Conservation (phyloP, 805 yeast species). For the Teunomyces pallodes region DNA sequence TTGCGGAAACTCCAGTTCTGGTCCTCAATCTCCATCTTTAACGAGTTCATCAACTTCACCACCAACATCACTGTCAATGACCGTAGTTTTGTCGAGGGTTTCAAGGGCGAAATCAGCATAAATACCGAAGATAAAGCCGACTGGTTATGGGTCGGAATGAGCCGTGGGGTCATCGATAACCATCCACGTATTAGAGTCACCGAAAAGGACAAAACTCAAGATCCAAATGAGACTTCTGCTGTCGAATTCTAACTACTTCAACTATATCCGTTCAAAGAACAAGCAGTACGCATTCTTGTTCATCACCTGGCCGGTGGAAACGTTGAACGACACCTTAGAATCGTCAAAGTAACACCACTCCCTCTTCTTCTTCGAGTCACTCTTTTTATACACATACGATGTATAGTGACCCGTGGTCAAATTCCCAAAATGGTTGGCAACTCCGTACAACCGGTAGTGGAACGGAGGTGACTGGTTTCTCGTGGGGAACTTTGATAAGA, state of each 20-base stretch:
- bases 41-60: conserved; percentile 77
- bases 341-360: conserved; percentile 89
- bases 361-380: conserved; percentile 37
- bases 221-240: background rate
- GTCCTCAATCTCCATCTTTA: conserved; percentile 84
- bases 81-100: conserved; percentile 77
- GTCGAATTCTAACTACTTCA: no score
- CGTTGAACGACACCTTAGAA: conserved; percentile 56
- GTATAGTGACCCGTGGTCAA: conserved; percentile 89
- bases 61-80: conserved; percentile 80
- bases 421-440: conserved; percentile 81
- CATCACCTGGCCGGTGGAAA: conserved; percentile 51
- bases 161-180: conserved; percentile 52
- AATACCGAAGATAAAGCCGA: conserved; percentile 43
- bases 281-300: conserved; percentile 80
- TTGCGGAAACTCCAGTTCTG: conserved; percentile 78
- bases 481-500: conserved; percentile 50
- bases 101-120: conserved; percentile 61
- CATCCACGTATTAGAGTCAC: conserved; percentile 51
- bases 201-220: conserved; percentile 10
- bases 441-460: conserved; percentile 71
- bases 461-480: conserved; percentile 83
- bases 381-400: conserved; percentile 63
- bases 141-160: conserved; percentile 69
- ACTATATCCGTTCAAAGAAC: conserved; percentile 53